Evolutionary conservation across 371 early-diverging fungal genomes (phyloP).

Genomic region (Funneliformis caledonium): DNA sequence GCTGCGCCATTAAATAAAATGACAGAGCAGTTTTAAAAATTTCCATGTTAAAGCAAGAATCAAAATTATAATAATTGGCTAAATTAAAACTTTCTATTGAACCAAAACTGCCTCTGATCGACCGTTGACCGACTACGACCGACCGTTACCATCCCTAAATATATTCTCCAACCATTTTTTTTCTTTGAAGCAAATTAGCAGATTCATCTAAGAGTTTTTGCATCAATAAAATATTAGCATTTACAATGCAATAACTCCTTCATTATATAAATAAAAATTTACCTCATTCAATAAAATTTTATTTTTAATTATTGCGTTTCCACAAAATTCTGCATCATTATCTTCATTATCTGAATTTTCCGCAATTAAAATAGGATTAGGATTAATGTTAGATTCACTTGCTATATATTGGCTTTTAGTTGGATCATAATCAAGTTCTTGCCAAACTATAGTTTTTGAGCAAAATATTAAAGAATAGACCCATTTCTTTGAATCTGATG

Average conservation of each 20-base stretch:
- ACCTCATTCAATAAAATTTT: not conserved
- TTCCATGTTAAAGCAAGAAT: too few relatives aligned
- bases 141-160: too few relatives aligned
- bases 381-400: not conserved
- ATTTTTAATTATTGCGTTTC: not conserved
- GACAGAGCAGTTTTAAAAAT: too few relatives aligned
- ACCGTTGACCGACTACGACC: too few relatives aligned
- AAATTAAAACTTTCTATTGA: too few relatives aligned
- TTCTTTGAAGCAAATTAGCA: not conserved
- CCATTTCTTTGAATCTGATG: not conserved
- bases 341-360: not conserved
- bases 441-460: not conserved
- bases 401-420: not conserved
- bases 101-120: too few relatives aligned
- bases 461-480: not conserved
- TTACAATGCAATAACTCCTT: not conserved
- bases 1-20: too few relatives aligned
- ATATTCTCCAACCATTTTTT: not conserved
- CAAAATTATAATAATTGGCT: too few relatives aligned
- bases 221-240: conserved; percentile 44
- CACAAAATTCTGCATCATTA: not conserved
- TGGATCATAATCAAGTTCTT: not conserved
- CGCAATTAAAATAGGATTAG: not conserved
- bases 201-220: not conserved
- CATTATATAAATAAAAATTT: not conserved